Percentiles rank a stretch among this genome's conserved stretches.
Conservation (phyloP, 1,139 yeast genomes). For the Kazachstania sp. region DNA sequence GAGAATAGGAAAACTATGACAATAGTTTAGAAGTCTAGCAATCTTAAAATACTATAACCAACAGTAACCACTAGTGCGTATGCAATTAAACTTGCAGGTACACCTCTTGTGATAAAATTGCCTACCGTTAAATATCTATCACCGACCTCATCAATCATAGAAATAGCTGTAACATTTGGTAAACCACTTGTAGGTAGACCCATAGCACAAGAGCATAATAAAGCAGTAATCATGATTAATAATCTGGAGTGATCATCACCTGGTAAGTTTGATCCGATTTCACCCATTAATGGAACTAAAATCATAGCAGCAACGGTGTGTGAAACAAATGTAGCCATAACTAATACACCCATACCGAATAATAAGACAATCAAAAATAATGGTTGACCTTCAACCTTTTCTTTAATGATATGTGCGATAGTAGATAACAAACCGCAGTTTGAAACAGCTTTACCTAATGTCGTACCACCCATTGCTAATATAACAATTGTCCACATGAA, state of each 20-base stretch:
- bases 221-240: constrained; percentile 74
- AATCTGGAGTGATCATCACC: constrained; percentile 43
- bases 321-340: constrained; percentile 87
- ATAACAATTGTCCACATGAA: constrained; percentile 91
- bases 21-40: constrained; percentile 40
- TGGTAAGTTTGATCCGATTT: constrained; percentile 64
- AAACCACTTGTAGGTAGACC: constrained; percentile 94
- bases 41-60: constrained; percentile 66
- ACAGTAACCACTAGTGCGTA: constrained; percentile 63
- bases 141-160: constrained; percentile 85
- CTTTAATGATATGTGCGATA: constrained; percentile 62
- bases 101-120: constrained; percentile 78
- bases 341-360: constrained; percentile 70
- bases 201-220: constrained; percentile 88
- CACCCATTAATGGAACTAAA: constrained; percentile 77
- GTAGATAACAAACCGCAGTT: constrained; percentile 79
- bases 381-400: constrained; percentile 49
- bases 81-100: constrained; percentile 72
- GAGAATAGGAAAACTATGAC: background rate
- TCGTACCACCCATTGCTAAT: constrained; percentile 94
- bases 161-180: constrained; percentile 93
- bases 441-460: constrained; percentile 84
- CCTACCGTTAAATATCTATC: constrained; percentile 75
- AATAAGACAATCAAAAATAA: constrained; percentile 61
- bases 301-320: constrained; percentile 95